Conservation (phyloP, 768 basidiomycete species). For the Hysterangium stoloniferum region DNA sequence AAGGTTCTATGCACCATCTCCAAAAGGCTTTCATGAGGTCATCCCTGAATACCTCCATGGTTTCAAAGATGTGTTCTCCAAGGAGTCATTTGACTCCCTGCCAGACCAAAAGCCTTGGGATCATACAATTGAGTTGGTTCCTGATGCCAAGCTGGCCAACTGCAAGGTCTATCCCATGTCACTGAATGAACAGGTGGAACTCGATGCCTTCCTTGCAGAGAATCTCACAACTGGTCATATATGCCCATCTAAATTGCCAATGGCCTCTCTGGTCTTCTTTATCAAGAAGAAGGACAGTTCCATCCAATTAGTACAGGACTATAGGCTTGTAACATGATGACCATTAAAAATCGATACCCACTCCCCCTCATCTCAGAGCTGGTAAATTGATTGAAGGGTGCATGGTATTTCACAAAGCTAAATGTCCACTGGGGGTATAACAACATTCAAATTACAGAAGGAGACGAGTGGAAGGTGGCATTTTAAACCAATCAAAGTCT, state of each 20-base stretch:
- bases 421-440: background rate
- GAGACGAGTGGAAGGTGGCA: no score
- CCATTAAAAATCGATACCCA: no score
- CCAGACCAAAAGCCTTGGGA: conserved; percentile 16
- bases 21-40: conserved; percentile 12
- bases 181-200: conserved; percentile 16
- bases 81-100: no score
- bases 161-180: conserved; percentile 18
- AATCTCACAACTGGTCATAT: conserved; percentile 16
- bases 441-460: no score
- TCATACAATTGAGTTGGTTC: conserved; percentile 15
- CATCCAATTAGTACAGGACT: background rate
- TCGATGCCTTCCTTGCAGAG: conserved; percentile 21
- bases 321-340: background rate
- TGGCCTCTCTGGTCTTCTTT: conserved; percentile 5
- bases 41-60: conserved; percentile 13
- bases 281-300: no score
- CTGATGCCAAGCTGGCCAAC: conserved; percentile 3
- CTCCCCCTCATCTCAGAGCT: background rate
- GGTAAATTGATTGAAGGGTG: background rate
- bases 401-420: background rate
- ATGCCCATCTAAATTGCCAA: conserved; percentile 11
- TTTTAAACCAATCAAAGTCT: no score
- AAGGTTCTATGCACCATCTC: no score
- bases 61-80: conserved; percentile 18